Evolutionary conservation across 139 green algal genomes (phyloP).

Genomic region (Astrephomene gubernaculifera): DNA sequence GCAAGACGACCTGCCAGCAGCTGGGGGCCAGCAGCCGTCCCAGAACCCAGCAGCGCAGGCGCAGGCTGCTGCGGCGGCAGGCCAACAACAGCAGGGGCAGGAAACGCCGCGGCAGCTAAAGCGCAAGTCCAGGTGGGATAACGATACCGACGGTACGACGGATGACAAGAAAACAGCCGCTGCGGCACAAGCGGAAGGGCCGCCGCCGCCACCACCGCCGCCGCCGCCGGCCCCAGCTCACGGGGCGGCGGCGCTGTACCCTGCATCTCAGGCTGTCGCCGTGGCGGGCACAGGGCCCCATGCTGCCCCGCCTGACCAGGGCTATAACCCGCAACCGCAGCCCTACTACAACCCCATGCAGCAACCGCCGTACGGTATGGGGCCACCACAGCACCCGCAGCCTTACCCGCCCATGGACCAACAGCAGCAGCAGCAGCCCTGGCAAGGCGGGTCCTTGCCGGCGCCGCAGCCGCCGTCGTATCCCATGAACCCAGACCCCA

Average conservation of each 20-base stretch:
- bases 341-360: background rate
- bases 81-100: background rate
- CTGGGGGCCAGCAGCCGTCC: background rate
- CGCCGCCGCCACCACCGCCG: background rate
- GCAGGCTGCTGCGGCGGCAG: background rate
- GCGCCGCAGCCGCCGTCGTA: no score
- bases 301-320: no score
- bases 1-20: background rate
- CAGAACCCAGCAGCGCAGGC: background rate
- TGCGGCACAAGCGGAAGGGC: background rate
- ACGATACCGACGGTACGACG: background rate
- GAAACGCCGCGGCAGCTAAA: background rate
- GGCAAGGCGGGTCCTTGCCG: no score
- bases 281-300: no score
- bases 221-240: background rate
- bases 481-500: no score
- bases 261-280: no score
- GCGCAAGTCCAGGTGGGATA: slow-evolving; percentile 34
- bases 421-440: slow-evolving; percentile 7
- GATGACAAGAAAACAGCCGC: no score
- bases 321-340: no score
- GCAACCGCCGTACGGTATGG: background rate
- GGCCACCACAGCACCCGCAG: background rate
- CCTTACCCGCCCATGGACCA: no score
- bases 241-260: background rate